These are phyloP conservation scores for Fusarium sp. DNA, from an alignment of 2,329 filamentous ascomycete genomes.

Conservation along the genomic window DNA sequence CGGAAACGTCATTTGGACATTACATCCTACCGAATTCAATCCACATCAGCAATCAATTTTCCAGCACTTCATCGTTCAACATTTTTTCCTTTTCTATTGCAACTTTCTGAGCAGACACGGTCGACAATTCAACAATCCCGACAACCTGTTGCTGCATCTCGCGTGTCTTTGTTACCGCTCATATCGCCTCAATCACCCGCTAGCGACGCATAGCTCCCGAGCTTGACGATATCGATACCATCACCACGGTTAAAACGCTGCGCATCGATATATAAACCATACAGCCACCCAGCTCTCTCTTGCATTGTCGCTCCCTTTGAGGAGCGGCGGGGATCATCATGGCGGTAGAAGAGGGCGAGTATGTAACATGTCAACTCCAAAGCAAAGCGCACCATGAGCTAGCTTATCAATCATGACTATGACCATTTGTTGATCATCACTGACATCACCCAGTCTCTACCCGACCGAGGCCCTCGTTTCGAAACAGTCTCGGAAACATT, in stretches of 20 bases:
- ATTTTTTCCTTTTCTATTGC: background rate
- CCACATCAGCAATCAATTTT: constrained; percentile 26
- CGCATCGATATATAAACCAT: constrained; percentile 9
- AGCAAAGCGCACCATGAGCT: background rate
- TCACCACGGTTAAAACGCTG: constrained; percentile 6
- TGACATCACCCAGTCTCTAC: constrained; percentile 63
- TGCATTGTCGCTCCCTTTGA: constrained; percentile 32
- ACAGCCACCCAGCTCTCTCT: constrained; percentile 17
- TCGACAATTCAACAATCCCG: background rate
- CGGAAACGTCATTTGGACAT: constrained; percentile 44
- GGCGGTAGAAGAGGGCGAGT: constrained; percentile 67
- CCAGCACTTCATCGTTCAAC: constrained; percentile 8
- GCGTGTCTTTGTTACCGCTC: constrained; percentile 5
- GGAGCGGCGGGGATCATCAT: constrained; percentile 51
- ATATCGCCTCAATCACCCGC: background rate
- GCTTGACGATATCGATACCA: constrained; percentile 11
- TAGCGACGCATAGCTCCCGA: background rate
- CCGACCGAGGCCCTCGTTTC: constrained; percentile 74
- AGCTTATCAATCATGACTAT: constrained; percentile 28
- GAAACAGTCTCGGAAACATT: constrained; percentile 71
- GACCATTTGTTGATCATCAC: constrained; percentile 8
- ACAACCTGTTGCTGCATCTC: background rate
- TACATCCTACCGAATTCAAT: constrained; percentile 27
- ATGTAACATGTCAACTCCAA: constrained; percentile 42
- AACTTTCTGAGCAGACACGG: background rate